A percentile compares a stretch with the other conserved stretches of the same genome.
Conservation (phyloP, 2,329 filamentous ascomycete species). For the Catunica adiposa region DNA sequence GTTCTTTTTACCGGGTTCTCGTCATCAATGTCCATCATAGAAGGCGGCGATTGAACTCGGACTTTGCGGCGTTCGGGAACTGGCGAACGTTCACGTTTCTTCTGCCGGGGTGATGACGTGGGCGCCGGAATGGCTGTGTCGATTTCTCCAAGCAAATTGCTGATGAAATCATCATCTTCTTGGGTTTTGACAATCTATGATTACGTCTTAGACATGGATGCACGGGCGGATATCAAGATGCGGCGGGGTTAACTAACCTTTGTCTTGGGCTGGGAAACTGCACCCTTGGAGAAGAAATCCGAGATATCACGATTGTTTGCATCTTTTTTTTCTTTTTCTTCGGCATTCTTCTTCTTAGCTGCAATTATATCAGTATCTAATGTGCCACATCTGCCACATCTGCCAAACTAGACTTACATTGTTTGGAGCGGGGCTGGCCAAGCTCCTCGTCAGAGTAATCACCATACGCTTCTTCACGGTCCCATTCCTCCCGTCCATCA, state of each 20-base stretch:
- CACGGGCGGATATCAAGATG: constrained; percentile 14
- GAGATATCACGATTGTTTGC: constrained; percentile 83
- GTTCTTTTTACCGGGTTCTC: constrained; percentile 40
- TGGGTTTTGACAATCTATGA: constrained; percentile 57
- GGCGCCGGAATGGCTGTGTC: constrained; percentile 51
- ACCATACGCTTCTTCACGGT: constrained; percentile 48
- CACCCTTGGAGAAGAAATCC: constrained; percentile 80
- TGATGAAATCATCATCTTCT: constrained; percentile 78
- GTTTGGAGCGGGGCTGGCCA: constrained; percentile 23
- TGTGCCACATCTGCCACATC: background rate
- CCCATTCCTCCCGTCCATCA: constrained; percentile 90
- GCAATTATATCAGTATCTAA: constrained; percentile 26
- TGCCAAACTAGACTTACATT: background rate
- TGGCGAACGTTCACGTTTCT: constrained; percentile 47
- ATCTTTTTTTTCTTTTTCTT: constrained; percentile 70
- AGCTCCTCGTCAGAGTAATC: constrained; percentile 54
- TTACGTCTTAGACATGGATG: constrained; percentile 2
- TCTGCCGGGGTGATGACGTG: constrained; percentile 32
- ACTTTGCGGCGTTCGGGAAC: constrained; percentile 59
- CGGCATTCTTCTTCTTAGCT: constrained; percentile 79
- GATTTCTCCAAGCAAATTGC: constrained; percentile 70
- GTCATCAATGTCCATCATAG: constrained; percentile 26
- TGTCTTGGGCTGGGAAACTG: constrained; percentile 50
- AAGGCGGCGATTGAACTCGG: constrained; percentile 61
- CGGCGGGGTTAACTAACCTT: constrained; percentile 43